Base-by-base conservation (phyloP, 371 early-diverging fungal genomes). In the Coemansia sp. region DNA sequence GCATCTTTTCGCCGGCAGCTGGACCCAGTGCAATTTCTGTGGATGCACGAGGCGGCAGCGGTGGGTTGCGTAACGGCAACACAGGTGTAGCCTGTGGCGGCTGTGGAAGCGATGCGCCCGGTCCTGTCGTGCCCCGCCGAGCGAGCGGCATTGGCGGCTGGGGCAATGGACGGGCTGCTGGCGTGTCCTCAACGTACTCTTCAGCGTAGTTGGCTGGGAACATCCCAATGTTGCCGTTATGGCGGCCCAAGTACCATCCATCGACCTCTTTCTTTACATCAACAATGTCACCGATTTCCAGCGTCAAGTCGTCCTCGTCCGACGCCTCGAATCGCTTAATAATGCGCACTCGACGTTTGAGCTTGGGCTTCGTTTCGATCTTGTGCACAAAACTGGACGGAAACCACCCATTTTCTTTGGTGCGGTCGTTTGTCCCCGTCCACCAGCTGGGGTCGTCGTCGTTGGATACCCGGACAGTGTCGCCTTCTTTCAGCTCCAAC, bases 241-340 rank as follows among this genome's bases (percentile, higher is more conserved):
- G 69, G 68, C 86, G 89, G 50, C 91, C 93, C 57, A 83, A 79
- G 75, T 85, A 84, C 88, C 90, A 91, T n/a, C 87, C 89, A 54
- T 86, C 84, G 53, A 88, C 86, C 48, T 81, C 78, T 55, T 85
- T 81, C 69, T 88, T 87, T 7, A 91, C 75, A 40, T 86, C 87
- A 12, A 91, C 82, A 53, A 89, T 84, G 30, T 86, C 89, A 39
- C 91, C 93, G 20, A 78, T 78, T 40, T 84, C 84, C 53, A 92
- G 72, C 40, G 85, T 81, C 64, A 92, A 65, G 71, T 92, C 91
- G 39, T 86, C 89, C 20, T 85, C 65, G 47, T 85, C 86, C 68
- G 86, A 85, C 66, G 89, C 89, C 28, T 84, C 87, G 67, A 88
- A 92, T 72, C 89, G 88, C 69, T 87, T 86, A 78, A 86, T 83